A percentile compares a stretch with the other conserved stretches of the same genome.
Evolutionary conservation across 768 basidiomycete genomes (phyloP).

Genomic region (Hortiboletus campestris): DNA sequence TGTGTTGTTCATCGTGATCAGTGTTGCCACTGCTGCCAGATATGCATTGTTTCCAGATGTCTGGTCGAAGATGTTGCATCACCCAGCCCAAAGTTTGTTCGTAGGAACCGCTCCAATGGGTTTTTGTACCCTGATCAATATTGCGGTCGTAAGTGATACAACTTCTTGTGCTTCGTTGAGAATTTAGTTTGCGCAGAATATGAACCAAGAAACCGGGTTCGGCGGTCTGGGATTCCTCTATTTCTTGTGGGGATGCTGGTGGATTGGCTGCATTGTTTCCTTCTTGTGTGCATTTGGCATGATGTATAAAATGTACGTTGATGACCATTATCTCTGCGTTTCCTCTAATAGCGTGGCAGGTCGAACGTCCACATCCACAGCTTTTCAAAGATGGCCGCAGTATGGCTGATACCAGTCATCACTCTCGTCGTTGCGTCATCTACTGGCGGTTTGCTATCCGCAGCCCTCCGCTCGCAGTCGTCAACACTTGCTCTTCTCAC

Average conservation of each 20-base stretch:
- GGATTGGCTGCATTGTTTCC: constrained; percentile 43
- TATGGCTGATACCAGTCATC: constrained; percentile 53
- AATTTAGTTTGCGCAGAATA: constrained; percentile 16
- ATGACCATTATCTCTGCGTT: not conserved
- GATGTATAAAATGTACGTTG: constrained; percentile 45
- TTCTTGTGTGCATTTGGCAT: constrained; percentile 47
- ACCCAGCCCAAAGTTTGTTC: constrained; percentile 46
- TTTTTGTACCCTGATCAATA: constrained; percentile 42
- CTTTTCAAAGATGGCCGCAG: constrained; percentile 39
- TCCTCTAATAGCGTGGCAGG: constrained; percentile 32
- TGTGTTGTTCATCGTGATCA: constrained; percentile 37
- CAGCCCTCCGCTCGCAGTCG: constrained; percentile 36
- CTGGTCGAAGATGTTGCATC: constrained; percentile 47
- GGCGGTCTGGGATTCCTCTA: constrained; percentile 39
- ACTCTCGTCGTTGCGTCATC: constrained; percentile 53
- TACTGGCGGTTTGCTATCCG: constrained; percentile 45
- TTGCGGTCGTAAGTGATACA: constrained; percentile 33
- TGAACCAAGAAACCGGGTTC: constrained; percentile 36
- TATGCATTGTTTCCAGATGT: constrained; percentile 41
- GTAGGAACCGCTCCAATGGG: constrained; percentile 47
- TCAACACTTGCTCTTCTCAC: constrained; percentile 42
- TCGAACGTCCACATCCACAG: constrained; percentile 43
- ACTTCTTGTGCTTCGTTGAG: not conserved
- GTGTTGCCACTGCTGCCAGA: constrained; percentile 35
- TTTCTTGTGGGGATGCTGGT: constrained; percentile 51